Evolutionary conservation across 306 rosid species (phyloP).

Genomic region (Bauhinia variegata): DNA sequence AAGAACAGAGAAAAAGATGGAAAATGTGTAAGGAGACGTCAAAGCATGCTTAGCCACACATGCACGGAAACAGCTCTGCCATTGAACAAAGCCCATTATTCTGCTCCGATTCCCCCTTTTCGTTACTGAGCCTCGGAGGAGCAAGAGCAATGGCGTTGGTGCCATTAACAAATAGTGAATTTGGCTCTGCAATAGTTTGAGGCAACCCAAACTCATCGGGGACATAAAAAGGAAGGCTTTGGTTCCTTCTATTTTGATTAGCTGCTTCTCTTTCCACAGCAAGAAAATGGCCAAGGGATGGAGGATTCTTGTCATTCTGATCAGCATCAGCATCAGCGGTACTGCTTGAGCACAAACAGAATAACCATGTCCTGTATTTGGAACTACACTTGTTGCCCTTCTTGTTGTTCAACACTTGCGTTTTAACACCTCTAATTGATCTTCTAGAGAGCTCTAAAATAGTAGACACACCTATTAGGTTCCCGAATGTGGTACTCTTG

Average conservation of each 20-base stretch:
- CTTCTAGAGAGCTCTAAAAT: constrained; percentile 66
- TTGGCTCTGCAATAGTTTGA: constrained; percentile 12
- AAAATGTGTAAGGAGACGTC: background rate
- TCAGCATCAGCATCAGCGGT: constrained; percentile 5
- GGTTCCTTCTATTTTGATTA: constrained; percentile 32
- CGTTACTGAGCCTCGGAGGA: constrained; percentile 13
- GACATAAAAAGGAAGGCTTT: background rate
- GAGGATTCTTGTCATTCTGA: constrained; percentile 1
- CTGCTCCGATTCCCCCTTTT: background rate
- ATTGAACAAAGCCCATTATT: constrained; percentile 20
- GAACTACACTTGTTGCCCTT: constrained; percentile 32
- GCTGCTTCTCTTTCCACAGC: constrained; percentile 36
- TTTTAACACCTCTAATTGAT: constrained; percentile 58
- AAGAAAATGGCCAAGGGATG: constrained; percentile 41
- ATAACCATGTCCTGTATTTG: constrained; percentile 29
- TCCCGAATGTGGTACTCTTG: constrained; percentile 76
- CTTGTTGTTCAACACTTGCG: constrained; percentile 41
- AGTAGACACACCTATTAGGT: constrained; percentile 69
- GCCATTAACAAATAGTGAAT: constrained; percentile 35
- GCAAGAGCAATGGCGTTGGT: no score
- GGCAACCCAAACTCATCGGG: constrained; percentile 34
- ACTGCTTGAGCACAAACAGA: constrained; percentile 20
- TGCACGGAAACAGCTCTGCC: constrained; percentile 14
- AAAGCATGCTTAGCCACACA: constrained; percentile 1
- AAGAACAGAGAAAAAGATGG: background rate